phyloP scores from a whole-genome alignment of 1,284 basidiomycete genomes.

The Heterobasidion annosum region DNA sequence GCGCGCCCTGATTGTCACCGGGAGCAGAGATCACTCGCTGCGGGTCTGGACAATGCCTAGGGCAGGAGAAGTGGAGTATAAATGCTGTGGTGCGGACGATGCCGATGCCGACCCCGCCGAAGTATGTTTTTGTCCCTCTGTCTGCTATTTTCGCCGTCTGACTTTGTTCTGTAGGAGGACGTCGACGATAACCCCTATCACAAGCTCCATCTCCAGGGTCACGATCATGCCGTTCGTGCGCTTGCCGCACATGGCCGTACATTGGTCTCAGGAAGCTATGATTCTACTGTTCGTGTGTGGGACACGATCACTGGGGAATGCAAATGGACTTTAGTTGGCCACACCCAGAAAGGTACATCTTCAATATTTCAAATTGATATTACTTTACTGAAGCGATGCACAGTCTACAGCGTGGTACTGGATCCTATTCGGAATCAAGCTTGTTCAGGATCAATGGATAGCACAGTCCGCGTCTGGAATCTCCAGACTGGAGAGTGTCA shows the following conservation, averaged over 20 bases:
- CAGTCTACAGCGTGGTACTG: conserved; percentile 88
- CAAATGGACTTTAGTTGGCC: conserved; percentile 75
- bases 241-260: conserved; percentile 86
- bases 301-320: conserved; percentile 85
- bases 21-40: conserved; percentile 84
- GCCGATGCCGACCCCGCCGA: conserved; percentile 60
- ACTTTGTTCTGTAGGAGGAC: conserved; percentile 38
- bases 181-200: conserved; percentile 88
- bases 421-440: conserved; percentile 80
- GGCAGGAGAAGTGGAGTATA: conserved; percentile 69
- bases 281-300: conserved; percentile 90
- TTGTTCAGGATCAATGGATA: conserved; percentile 94
- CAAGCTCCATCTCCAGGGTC: conserved; percentile 75
- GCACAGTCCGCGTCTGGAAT: conserved; percentile 91
- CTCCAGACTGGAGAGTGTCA: conserved; percentile 72
- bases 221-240: conserved; percentile 86
- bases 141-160: not conserved
- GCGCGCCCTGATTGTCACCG: conserved; percentile 84
- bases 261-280: conserved; percentile 92
- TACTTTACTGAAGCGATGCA: not conserved
- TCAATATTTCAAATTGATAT: not conserved
- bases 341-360: conserved; percentile 79
- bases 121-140: conserved; percentile 26
- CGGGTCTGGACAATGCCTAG: conserved; percentile 86
- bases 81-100: conserved; percentile 62